Percentiles rank a stretch among this genome's conserved stretches.
Evolutionary conservation across 768 basidiomycete genomes (phyloP).

Genomic region (Pholiota molesta): DNA sequence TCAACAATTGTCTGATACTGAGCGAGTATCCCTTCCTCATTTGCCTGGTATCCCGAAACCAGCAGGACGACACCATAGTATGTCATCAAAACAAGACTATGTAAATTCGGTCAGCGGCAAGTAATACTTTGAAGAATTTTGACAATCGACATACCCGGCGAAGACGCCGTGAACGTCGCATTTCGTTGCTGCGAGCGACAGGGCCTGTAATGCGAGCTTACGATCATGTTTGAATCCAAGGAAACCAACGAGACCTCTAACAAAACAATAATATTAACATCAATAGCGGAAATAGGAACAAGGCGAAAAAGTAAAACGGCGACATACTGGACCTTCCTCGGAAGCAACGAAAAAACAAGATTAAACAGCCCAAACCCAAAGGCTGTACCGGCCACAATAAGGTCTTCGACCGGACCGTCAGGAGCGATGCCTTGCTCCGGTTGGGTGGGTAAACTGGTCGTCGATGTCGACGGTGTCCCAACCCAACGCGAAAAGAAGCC

Average conservation of each 20-base stretch:
- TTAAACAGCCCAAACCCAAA: slow-evolving; percentile 82
- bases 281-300: not conserved
- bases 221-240: slow-evolving; percentile 78
- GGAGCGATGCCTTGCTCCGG: slow-evolving; percentile 22
- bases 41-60: slow-evolving; percentile 74
- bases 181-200: slow-evolving; percentile 67
- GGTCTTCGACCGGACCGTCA: slow-evolving; percentile 68
- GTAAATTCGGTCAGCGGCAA: slow-evolving; percentile 2
- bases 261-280: not conserved
- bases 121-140: too few relatives aligned
- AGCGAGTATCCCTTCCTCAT: slow-evolving; percentile 63
- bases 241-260: slow-evolving; percentile 71
- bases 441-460: slow-evolving; percentile 17
- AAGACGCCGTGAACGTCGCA: slow-evolving; percentile 73
- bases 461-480: slow-evolving; percentile 24
- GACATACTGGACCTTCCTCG: slow-evolving; percentile 66
- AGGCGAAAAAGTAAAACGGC: not conserved
- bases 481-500: slow-evolving; percentile 44
- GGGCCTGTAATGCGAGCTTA: slow-evolving; percentile 64
- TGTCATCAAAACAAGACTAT: slow-evolving; percentile 77
- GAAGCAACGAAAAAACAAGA: slow-evolving; percentile 76
- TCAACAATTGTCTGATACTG: slow-evolving; percentile 70
- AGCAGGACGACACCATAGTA: slow-evolving; percentile 75
- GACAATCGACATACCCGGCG: too few relatives aligned
- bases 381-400: slow-evolving; percentile 75